These are phyloP conservation scores for Coprinopsis sp. DNA, from an alignment of 768 basidiomycete genomes.

Conservation along the genomic window DNA sequence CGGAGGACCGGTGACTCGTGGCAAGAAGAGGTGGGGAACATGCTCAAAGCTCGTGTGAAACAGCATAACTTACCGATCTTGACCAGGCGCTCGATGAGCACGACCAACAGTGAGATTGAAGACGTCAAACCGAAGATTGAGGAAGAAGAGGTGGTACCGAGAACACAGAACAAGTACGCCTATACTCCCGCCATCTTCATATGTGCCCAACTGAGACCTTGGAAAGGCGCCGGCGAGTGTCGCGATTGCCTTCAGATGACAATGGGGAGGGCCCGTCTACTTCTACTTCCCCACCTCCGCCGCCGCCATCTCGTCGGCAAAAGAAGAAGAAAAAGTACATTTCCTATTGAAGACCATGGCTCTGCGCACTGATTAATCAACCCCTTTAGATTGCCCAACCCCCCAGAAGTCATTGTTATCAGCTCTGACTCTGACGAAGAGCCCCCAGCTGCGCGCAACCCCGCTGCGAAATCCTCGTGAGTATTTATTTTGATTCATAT, in stretches of 20 bases:
- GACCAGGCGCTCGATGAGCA: neutral
- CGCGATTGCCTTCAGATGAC: neutral
- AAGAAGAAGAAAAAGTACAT: neutral
- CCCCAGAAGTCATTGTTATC: neutral
- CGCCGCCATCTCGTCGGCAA: too few relatives aligned
- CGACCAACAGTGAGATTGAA: constrained; percentile 1
- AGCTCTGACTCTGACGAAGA: constrained; percentile 1
- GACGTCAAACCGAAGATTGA: neutral
- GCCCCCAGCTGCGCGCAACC: too few relatives aligned
- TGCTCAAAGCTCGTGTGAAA: neutral
- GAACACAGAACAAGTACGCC: neutral
- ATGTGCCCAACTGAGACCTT: neutral
- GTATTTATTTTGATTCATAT: too few relatives aligned
- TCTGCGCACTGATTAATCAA: neutral
- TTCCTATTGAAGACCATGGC: neutral
- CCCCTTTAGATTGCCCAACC: neutral
- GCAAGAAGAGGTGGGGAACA: constrained; percentile 42
- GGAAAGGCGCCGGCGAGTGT: neutral
- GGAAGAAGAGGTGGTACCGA: too few relatives aligned
- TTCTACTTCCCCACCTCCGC: too few relatives aligned
- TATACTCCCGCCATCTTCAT: neutral
- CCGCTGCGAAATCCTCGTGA: too few relatives aligned
- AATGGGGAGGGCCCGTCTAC: too few relatives aligned
- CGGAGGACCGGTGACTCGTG: constrained; percentile 36
- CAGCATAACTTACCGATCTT: neutral